Base-by-base conservation (phyloP, 345 rosid genomes). In the Eucalyptus erythrocorys region DNA sequence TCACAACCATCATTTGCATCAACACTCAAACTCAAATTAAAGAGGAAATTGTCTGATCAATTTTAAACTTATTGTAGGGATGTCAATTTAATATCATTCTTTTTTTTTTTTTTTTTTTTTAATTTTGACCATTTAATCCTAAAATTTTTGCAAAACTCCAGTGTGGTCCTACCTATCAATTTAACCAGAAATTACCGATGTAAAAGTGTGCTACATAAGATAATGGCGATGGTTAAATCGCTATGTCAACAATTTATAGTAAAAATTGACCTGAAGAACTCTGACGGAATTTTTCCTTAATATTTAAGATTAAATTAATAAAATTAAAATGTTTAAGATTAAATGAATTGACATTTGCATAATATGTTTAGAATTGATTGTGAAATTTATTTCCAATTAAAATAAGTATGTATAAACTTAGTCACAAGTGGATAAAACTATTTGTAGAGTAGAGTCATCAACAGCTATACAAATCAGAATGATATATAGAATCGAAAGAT, bases 81-180 rank as follows among this genome's bases (percentile, higher is more conserved):
- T 64, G 37, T 15, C 21, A 64, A 64, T 64, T n/a, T 16, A 64
- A 7, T 64, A 4, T 0, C 17, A 64, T 7, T 0, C 10, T 55
- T 15, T 64, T n/a, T n/a, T 0, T 24, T 55, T 15, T 64, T n/a
- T n/a, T n/a, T n/a, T 0, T 24, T 55, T 15, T 64, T n/a, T n/a
- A n/a, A n/a, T n/a, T n/a, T n/a, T 16, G 3, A 8, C 3, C 0
- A n/a, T 64, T 64, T n/a, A 64, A 1, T n/a, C 10, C 10, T 7
- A 13, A 64, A 64, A 7, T 8, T 66, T 32, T 5, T 30, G 37
- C 17, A n/a, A 64, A 64, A 64, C 19, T 7, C 10, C 0, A 30
- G 14, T 30, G 32, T 61, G n/a, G 1, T 61, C 34, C 5, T n/a
- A 0, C 4, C 3, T 0, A 13, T n/a, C 16, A 64, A 64, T n/a